These are phyloP conservation scores for Theobroma cacao DNA, from an alignment of 345 rosid species.

Conservation along the genomic window DNA sequence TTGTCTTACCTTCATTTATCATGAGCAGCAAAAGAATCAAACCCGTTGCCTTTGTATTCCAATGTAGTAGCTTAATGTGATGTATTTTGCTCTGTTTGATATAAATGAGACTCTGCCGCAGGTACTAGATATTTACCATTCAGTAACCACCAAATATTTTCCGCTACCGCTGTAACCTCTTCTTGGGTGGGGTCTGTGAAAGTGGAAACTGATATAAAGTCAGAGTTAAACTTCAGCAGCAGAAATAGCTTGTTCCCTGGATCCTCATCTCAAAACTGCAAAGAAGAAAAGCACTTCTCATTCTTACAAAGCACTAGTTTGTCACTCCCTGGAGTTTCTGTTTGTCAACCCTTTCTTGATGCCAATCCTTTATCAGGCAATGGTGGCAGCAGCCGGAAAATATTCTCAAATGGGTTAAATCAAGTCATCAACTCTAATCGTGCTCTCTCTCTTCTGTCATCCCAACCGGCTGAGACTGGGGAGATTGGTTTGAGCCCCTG, in stretches of 20 bases:
- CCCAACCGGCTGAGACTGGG: conserved; percentile 37
- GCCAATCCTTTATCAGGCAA: conserved; percentile 22
- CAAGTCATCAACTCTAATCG: conserved; percentile 31
- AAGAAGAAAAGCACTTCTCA: conserved; percentile 41
- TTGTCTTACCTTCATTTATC: neutral
- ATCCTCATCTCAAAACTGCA: conserved; percentile 29
- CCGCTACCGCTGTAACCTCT: conserved; percentile 30
- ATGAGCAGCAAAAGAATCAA: too few relatives aligned
- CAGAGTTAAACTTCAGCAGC: conserved; percentile 35
- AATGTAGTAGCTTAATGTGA: neutral
- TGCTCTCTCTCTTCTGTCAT: conserved; percentile 97
- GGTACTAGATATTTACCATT: conserved; percentile 47
- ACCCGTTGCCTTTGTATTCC: neutral
- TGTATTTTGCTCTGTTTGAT: neutral
- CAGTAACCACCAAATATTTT: conserved; percentile 37
- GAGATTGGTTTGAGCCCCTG: conserved; percentile 39
- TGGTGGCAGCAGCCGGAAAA: conserved; percentile 35
- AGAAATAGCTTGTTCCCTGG: conserved; percentile 28
- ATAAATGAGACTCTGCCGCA: conserved; percentile 21
- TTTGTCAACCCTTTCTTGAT: conserved; percentile 25
- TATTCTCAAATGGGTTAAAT: conserved; percentile 30
- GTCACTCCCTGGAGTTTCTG: conserved; percentile 27
- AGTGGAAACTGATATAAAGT: conserved; percentile 31
- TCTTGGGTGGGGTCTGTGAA: conserved; percentile 43
- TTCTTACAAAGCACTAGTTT: conserved; percentile 37